Evolutionary conservation across 169 alveolate species (phyloP).

Genomic region (Plasmodium gallinaceum): DNA sequence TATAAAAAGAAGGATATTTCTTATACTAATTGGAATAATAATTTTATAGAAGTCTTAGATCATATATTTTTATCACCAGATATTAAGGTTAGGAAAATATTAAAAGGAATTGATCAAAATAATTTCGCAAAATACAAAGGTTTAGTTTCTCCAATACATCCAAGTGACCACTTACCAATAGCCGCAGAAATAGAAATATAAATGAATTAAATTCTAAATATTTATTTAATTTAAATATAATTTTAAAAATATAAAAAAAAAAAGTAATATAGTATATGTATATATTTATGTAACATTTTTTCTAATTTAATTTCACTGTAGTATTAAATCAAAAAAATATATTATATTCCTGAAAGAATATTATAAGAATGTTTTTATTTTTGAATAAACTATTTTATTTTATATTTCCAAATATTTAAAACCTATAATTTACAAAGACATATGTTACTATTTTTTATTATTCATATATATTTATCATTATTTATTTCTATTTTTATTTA

Average conservation of each 20-base stretch:
- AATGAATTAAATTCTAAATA: neutral
- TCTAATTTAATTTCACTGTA: neutral
- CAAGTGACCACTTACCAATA: constrained; percentile 70
- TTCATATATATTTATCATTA: too few relatives aligned
- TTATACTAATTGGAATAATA: constrained; percentile 73
- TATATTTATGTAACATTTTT: neutral
- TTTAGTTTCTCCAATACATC: constrained; percentile 48
- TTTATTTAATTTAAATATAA: too few relatives aligned
- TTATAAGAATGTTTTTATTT: too few relatives aligned
- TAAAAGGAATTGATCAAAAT: constrained; percentile 43
- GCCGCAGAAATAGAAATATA: constrained; percentile 68
- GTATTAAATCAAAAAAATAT: too few relatives aligned
- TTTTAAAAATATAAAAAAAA: neutral
- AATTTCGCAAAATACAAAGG: constrained; percentile 41
- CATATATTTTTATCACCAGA: constrained; percentile 66
- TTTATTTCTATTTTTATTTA: too few relatives aligned
- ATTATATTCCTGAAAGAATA: too few relatives aligned
- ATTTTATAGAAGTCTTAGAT: constrained; percentile 74
- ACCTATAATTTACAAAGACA: too few relatives aligned
- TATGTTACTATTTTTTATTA: too few relatives aligned
- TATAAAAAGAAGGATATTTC: constrained; percentile 58
- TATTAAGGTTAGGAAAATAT: constrained; percentile 45
- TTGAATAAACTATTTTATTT: too few relatives aligned
- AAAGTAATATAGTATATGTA: neutral
- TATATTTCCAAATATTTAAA: too few relatives aligned